Conservation (phyloP, 2,329 filamentous ascomycete genomes). For the Sclerotinia nivalis region DNA sequence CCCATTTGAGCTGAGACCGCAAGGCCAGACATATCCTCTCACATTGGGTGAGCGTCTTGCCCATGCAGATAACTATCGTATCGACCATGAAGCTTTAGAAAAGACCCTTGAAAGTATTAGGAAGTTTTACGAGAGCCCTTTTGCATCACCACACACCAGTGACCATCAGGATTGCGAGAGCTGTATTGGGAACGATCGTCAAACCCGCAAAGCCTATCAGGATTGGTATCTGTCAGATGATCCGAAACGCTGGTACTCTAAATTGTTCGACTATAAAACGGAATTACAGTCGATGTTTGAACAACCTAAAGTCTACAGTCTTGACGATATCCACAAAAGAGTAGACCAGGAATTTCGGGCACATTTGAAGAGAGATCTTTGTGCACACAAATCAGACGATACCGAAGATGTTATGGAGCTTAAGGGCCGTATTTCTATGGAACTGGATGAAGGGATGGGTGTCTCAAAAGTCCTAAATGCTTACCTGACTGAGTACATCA, state of each 20-base stretch:
- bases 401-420: constrained; percentile 19
- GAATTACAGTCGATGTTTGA: constrained; percentile 34
- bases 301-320: constrained; percentile 26
- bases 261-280: constrained; percentile 28
- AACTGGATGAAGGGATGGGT: constrained; percentile 27
- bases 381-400: constrained; percentile 25
- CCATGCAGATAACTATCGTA: constrained; percentile 33
- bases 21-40: constrained; percentile 29
- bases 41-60: constrained; percentile 33
- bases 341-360: constrained; percentile 33
- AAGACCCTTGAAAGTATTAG: constrained; percentile 25
- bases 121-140: constrained; percentile 26
- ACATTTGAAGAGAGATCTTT: constrained; percentile 34
- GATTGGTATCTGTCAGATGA: constrained; percentile 36
- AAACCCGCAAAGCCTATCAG: constrained; percentile 35
- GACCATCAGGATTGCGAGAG: constrained; percentile 32
- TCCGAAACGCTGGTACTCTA: constrained; percentile 32
- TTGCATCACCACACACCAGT: constrained; percentile 32
- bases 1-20: constrained; percentile 19
- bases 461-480: constrained; percentile 29
- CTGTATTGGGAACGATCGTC: constrained; percentile 32
- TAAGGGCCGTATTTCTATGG: constrained; percentile 21
- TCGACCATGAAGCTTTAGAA: constrained; percentile 32
- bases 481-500: constrained; percentile 26
- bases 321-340: constrained; percentile 33